Base-by-base conservation (phyloP, 2,329 filamentous ascomycete genomes). In the Fusarium nelsonii region DNA sequence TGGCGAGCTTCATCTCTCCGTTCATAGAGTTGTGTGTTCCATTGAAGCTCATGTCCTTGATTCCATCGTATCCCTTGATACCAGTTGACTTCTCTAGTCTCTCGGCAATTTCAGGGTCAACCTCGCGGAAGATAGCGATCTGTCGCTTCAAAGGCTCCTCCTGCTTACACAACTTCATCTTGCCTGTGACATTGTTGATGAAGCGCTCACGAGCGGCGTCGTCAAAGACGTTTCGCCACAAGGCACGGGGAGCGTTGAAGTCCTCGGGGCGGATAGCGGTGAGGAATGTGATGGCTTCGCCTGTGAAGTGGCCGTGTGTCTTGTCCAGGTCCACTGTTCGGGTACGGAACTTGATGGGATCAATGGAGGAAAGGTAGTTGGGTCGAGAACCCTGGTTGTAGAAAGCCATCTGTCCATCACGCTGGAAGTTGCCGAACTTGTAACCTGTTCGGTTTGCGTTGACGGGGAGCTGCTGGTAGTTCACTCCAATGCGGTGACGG, bases 81-180 rank as follows among this genome's bases (percentile, higher is more conserved):
- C 88, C 87, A 4, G 86, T 89, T 0, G 87, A 86, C 81, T 90
- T 89, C 81, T 90, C 88, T 1, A 90, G 74, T 1, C 87, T 80
- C 11, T 78, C 74, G 0, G 87, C 88, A 30, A 90, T 79, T 50
- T 90, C 87, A 0, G 84, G 80, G 8, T 84, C 85, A 0, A 90
- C 88, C 73, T 90, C 87, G 3, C 88, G 81, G 82, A 90, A 90
- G 74, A 90, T 90, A 53, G 83, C 84, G 62, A 90, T 90, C 77
- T 90, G 87, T 16, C 88, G 81, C 82, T 88, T 89, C 76, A 90
- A 80, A 4, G 89, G 85, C 75, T 90, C 88, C 68, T 88, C 79
- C 43, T 88, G 80, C 49, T 79, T 81, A 75, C 87, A 90, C 4
- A 83, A 82, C 30, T 78, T 80, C 87, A 90, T 90, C 78, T 90